Percentiles rank a stretch among this genome's conserved stretches.
Evolutionary conservation across 495 filamentous ascomycete genomes (phyloP).

Genomic region (Neurospora sp.): DNA sequence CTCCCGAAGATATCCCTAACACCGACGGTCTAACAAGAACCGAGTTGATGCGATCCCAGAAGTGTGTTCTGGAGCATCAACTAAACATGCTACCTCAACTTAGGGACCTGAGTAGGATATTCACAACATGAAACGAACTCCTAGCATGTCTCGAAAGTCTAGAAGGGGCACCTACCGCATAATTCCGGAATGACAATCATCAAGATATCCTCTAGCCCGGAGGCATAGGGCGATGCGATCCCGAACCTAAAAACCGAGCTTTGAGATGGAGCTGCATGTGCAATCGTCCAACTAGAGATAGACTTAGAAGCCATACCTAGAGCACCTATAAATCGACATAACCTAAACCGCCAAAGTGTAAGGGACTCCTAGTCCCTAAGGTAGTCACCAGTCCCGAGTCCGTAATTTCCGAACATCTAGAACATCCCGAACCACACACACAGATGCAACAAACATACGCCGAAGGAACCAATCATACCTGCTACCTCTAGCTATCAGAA

Average conservation of each 20-base stretch:
- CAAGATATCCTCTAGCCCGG: too few relatives aligned
- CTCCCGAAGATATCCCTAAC: not conserved
- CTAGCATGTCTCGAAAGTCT: too few relatives aligned
- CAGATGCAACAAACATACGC: not conserved
- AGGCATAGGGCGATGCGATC: too few relatives aligned
- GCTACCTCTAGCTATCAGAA: not conserved
- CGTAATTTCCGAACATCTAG: not conserved
- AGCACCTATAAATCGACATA: not conserved
- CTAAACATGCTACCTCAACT: not conserved
- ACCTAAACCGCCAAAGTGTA: not conserved
- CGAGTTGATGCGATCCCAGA: not conserved
- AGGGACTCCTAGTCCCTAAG: not conserved
- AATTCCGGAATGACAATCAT: too few relatives aligned
- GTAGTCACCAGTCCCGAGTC: not conserved
- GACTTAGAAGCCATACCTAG: not conserved
- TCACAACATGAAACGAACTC: not conserved
- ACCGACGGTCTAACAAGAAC: not conserved
- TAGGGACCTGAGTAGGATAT: not conserved
- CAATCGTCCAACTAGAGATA: too few relatives aligned
- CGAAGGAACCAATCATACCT: not conserved
- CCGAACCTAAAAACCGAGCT: too few relatives aligned
- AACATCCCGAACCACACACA: not conserved
- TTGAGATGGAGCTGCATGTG: too few relatives aligned
- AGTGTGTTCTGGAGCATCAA: not conserved
- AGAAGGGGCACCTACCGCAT: too few relatives aligned